Percentiles rank a stretch among this genome's conserved stretches.
These are phyloP conservation scores for Phytophthora vignae DNA, from an alignment of 352 stramenopile species.

Conservation along the genomic window DNA sequence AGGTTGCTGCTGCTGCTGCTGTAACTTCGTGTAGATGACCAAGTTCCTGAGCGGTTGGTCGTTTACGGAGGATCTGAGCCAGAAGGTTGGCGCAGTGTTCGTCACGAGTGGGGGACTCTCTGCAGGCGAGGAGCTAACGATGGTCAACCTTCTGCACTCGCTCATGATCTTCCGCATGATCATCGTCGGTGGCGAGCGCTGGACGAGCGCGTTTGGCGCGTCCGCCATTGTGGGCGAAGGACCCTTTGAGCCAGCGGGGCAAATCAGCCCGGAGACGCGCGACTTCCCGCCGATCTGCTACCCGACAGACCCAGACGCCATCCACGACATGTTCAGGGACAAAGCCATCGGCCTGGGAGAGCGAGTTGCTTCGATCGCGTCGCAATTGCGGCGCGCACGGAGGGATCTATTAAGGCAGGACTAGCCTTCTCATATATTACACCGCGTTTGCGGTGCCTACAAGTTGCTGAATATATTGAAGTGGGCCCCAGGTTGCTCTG, in stretches of 20 bases:
- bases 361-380: constrained; percentile 66
- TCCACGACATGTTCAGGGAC: constrained; percentile 82
- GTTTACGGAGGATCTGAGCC: constrained; percentile 74
- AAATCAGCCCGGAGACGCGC: constrained; percentile 22
- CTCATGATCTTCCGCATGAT: constrained; percentile 92
- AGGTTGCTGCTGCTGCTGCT: not conserved
- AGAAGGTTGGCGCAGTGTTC: constrained; percentile 88
- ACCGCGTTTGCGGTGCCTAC: constrained; percentile 5
- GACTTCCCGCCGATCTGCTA: constrained; percentile 67
- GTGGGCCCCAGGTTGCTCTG: not conserved
- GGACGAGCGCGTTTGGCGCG: constrained; percentile 88
- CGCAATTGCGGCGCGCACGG: constrained; percentile 34
- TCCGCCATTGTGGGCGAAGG: constrained; percentile 85
- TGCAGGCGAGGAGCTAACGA: constrained; percentile 84
- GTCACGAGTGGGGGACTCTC: constrained; percentile 85
- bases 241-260: constrained; percentile 49
- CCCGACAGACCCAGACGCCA: constrained; percentile 55
- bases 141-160: constrained; percentile 87
- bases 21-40: constrained; percentile 48
- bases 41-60: constrained; percentile 81
- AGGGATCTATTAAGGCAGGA: constrained; percentile 26
- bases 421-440: constrained; percentile 20
- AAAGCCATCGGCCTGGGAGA: constrained; percentile 83
- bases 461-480: constrained; percentile 21
- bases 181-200: constrained; percentile 83